phyloP scores from a whole-genome alignment of 2,329 filamentous ascomycete genomes.

The Microdochium paspali region DNA sequence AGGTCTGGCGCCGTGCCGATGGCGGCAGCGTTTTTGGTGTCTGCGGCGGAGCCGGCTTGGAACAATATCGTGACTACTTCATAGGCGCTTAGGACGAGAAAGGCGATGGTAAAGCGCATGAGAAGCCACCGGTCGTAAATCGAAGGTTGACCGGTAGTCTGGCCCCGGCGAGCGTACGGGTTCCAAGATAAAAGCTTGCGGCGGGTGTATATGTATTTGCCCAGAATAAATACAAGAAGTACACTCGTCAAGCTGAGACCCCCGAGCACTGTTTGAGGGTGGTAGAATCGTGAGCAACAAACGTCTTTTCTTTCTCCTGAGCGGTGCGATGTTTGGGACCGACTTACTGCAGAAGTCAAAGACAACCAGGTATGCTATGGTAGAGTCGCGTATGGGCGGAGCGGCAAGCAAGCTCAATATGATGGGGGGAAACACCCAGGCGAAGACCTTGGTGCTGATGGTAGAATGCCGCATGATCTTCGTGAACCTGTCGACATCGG shows the following conservation, averaged over 20 bases:
- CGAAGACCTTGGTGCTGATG: conserved; percentile 20
- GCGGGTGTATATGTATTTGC: conserved; percentile 27
- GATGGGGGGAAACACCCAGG: conserved; percentile 24
- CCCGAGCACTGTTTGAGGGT: conserved; percentile 25
- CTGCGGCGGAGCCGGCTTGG: conserved; percentile 14
- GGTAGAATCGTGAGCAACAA: too few species aligned
- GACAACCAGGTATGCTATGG: conserved; percentile 20
- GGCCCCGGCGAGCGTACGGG: conserved; percentile 7
- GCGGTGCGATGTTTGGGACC: background rate
- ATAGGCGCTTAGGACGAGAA: conserved; percentile 23
- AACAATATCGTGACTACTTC: conserved; percentile 22
- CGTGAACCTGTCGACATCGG: conserved; percentile 15
- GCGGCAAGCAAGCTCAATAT: conserved; percentile 22
- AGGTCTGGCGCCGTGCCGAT: conserved; percentile 17
- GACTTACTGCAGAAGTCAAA: conserved; percentile 27
- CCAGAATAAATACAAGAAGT: conserved; percentile 23
- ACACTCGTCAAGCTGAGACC: conserved; percentile 21
- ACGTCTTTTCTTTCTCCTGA: too few species aligned
- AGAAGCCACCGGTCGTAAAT: conserved; percentile 26
- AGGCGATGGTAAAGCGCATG: conserved; percentile 26
- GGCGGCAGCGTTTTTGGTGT: conserved; percentile 13
- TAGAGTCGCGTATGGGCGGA: conserved; percentile 14
- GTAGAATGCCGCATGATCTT: conserved; percentile 14
- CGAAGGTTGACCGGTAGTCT: conserved; percentile 14
- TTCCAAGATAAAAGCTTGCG: conserved; percentile 18